Conservation (phyloP, 1,284 basidiomycete genomes). For the Melanopsichium pennsylvanicum region DNA sequence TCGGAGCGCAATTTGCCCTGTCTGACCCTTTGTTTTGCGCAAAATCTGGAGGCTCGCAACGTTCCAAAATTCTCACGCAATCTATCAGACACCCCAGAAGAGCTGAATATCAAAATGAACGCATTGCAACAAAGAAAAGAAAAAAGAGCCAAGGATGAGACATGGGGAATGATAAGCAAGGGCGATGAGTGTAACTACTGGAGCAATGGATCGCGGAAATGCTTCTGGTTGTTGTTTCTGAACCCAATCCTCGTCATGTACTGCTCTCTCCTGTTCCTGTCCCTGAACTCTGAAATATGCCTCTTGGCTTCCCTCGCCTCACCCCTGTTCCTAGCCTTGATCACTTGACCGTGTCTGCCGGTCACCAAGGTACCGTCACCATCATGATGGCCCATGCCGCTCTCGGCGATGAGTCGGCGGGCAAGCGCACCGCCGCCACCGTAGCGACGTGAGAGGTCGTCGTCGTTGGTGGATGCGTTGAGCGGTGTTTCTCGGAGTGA, state of each 20-base stretch:
- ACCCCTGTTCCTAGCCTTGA: conserved; percentile 77
- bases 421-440: conserved; percentile 50
- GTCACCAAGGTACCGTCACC: conserved; percentile 43
- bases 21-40: no score
- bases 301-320: conserved; percentile 91
- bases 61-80: no score
- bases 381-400: conserved; percentile 41
- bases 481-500: conserved; percentile 52
- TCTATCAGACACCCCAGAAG: neutral
- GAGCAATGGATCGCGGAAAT: conserved; percentile 62
- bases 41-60: no score
- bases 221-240: conserved; percentile 64
- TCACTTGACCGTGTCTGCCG: conserved; percentile 48
- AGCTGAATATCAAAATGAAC: neutral
- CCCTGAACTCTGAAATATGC: conserved; percentile 84
- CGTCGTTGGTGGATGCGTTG: conserved; percentile 2
- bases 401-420: conserved; percentile 47
- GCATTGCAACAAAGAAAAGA: conserved; percentile 1
- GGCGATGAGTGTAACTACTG: no score
- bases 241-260: conserved; percentile 77
- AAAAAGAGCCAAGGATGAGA: neutral
- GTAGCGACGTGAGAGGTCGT: conserved; percentile 30
- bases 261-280: conserved; percentile 78
- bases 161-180: no score
- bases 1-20: neutral